Conservation (phyloP, 2,329 filamentous ascomycete genomes). For the Emmonsiellopsis sp. region DNA sequence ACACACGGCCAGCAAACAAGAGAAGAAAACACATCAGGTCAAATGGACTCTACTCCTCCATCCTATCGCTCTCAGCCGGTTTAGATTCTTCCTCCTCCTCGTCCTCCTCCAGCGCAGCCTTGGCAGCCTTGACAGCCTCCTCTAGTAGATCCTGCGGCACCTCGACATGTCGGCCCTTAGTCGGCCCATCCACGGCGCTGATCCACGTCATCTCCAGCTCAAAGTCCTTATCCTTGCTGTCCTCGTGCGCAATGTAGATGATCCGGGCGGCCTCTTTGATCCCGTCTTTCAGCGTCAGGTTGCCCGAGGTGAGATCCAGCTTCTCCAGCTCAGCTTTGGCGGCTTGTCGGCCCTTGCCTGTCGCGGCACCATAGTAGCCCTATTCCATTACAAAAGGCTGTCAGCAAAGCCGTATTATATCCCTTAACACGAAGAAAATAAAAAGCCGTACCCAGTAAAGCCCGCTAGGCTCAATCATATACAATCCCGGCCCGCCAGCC, state of each 20-base stretch:
- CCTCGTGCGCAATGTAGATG: slow-evolving; percentile 94
- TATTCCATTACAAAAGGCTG: slow-evolving; percentile 18
- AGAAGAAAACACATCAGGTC: background rate
- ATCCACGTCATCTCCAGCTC: slow-evolving; percentile 99
- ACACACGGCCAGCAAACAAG: background rate
- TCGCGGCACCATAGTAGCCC: slow-evolving; percentile 96
- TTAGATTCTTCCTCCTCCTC: slow-evolving; percentile 65
- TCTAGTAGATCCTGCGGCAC: slow-evolving; percentile 84
- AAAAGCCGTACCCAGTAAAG: slow-evolving; percentile 65
- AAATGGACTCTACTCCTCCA: slow-evolving; percentile 59
- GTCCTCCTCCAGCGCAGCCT: slow-evolving; percentile 78
- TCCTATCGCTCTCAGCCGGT: slow-evolving; percentile 61
- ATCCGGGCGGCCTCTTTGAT: slow-evolving; percentile 96
- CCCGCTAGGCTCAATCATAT: slow-evolving; percentile 98
- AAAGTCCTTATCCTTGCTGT: slow-evolving; percentile 99
- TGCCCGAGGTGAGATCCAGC: slow-evolving; percentile 71
- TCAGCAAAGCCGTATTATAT: slow-evolving; percentile 14
- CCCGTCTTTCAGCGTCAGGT: slow-evolving; percentile 70
- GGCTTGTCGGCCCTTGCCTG: slow-evolving; percentile 90
- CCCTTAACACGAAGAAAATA: background rate
- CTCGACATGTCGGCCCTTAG: slow-evolving; percentile 84
- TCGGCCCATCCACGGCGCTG: slow-evolving; percentile 72
- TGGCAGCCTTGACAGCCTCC: slow-evolving; percentile 86
- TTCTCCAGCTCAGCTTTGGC: slow-evolving; percentile 99
- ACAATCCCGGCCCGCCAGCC: slow-evolving; percentile 83